Base-by-base conservation (phyloP, 2,329 filamentous ascomycete genomes). In the Apiospora hydei region DNA sequence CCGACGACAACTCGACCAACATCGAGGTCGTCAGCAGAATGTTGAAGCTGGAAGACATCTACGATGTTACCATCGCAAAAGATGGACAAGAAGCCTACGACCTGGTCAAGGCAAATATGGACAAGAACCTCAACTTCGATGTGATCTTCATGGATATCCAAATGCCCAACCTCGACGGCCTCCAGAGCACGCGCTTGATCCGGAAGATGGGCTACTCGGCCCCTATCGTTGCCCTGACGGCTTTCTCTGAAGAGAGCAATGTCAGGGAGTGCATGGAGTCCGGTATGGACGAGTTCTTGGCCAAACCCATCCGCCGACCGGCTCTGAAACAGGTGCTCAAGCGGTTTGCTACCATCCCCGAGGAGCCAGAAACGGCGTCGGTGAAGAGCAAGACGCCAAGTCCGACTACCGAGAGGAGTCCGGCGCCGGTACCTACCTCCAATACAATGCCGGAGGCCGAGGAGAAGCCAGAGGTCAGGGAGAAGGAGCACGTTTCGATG, bases 81-180 rank as follows among this genome's bases (percentile, higher is more conserved):
- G 92, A 94, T 77, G 93, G 93, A 0, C 93, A 97, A 81, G 94
- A 98, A 82, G 95, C 95, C 0, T 94, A 95, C 72, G 94, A 98
- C 74, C 86, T 93, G 41, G 95, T 98, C 75, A 95, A 94, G 80
- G 90, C 90, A 21, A 93, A 91, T 74, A 96, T 97, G 93, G 90
- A 91, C 69, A 88, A 88, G 41, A 88, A 91, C 70, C 86, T 88
- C 71, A 88, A 88, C 2, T 98, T 96, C 79, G 94, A 97, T 76
- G 86, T 98, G 38, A 96, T 98, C 74, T 96, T 98, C 79, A 98
- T 98, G 95, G 95, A 98, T 77, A 92, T 98, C 10, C 94, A 94
- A 82, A 98, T 98, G 95, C 95, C 95, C 4, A 97, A 96, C 74
- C 88, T 98, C 18, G 95, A 98, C 78, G 95, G 95, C 1, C 84